Conservation (phyloP, 2,329 filamentous ascomycete species). For the Fonsecaea monophora region DNA sequence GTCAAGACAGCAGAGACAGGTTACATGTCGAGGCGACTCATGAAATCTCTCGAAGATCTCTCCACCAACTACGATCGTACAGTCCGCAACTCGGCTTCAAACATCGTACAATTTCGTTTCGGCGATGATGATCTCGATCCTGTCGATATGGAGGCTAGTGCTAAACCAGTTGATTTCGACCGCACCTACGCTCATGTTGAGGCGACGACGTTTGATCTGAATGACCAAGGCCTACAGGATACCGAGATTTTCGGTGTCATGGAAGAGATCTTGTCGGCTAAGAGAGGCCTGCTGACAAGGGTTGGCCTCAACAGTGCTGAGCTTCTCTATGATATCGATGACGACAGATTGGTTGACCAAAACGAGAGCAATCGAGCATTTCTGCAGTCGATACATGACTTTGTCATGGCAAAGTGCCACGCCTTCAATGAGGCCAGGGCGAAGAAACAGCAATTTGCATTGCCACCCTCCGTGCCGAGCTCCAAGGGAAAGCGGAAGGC, state of each 20-base stretch:
- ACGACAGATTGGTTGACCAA: slow-evolving; percentile 64
- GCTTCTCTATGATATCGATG: slow-evolving; percentile 65
- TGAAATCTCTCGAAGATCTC: slow-evolving; percentile 97
- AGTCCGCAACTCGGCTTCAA: slow-evolving; percentile 85
- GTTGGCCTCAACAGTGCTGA: slow-evolving; percentile 67
- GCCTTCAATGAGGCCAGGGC: slow-evolving; percentile 61
- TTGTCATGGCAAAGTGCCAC: slow-evolving; percentile 68
- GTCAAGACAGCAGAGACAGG: slow-evolving; percentile 95
- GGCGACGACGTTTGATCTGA: slow-evolving; percentile 79
- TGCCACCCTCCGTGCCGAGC: slow-evolving; percentile 17
- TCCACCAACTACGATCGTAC: slow-evolving; percentile 94
- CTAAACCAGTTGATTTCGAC: slow-evolving; percentile 88
- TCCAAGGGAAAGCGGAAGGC: slow-evolving; percentile 35
- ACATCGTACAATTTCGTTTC: slow-evolving; percentile 95
- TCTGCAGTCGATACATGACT: slow-evolving; percentile 76
- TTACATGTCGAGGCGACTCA: slow-evolving; percentile 97
- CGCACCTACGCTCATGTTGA: slow-evolving; percentile 84
- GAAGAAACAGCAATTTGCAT: slow-evolving; percentile 36
- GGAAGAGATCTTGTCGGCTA: slow-evolving; percentile 68
- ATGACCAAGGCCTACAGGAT: slow-evolving; percentile 74
- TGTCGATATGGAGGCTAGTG: slow-evolving; percentile 95
- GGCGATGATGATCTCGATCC: slow-evolving; percentile 95
- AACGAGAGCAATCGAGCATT: slow-evolving; percentile 84
- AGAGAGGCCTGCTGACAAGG: slow-evolving; percentile 69
- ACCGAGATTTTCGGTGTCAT: slow-evolving; percentile 75